Conservation (phyloP, 164 flowering plant genomes). For the Macadamia integrifolia region DNA sequence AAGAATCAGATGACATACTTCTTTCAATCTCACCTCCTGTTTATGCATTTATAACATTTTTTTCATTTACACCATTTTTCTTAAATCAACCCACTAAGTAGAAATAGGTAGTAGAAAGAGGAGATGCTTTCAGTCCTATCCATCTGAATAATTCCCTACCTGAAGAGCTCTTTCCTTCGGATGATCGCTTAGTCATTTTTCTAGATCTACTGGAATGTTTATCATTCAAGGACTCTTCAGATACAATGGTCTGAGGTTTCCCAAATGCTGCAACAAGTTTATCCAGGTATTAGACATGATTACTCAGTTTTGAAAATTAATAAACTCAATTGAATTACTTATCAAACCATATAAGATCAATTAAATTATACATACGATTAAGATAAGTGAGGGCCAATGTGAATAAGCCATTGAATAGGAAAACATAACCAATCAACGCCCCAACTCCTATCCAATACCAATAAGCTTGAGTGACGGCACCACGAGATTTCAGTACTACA, state of each 20-base stretch:
- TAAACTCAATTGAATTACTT: background rate
- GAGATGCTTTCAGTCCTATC: background rate
- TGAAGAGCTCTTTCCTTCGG: constrained; percentile 10
- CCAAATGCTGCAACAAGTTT: constrained; percentile 17
- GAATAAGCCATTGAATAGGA: constrained; percentile 24
- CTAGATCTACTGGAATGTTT: constrained; percentile 11
- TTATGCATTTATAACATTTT: background rate
- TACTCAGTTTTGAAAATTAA: background rate
- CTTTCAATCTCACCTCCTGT: background rate
- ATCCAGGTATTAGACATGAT: no score
- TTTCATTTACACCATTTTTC: background rate
- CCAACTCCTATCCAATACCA: constrained; percentile 44
- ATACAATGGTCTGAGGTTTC: constrained; percentile 16
- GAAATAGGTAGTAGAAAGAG: background rate
- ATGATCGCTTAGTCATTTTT: constrained; percentile 12
- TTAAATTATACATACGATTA: constrained; percentile 20
- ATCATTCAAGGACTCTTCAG: constrained; percentile 1
- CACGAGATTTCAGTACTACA: constrained; percentile 22
- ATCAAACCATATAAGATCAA: background rate
- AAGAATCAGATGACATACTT: background rate
- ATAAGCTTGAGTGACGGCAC: constrained; percentile 17
- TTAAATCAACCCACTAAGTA: background rate
- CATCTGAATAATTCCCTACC: background rate
- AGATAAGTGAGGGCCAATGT: constrained; percentile 30
- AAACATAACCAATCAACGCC: constrained; percentile 23